Evolutionary conservation across 768 basidiomycete species (phyloP).

Genomic region (Sistotremastrum suecicum): DNA sequence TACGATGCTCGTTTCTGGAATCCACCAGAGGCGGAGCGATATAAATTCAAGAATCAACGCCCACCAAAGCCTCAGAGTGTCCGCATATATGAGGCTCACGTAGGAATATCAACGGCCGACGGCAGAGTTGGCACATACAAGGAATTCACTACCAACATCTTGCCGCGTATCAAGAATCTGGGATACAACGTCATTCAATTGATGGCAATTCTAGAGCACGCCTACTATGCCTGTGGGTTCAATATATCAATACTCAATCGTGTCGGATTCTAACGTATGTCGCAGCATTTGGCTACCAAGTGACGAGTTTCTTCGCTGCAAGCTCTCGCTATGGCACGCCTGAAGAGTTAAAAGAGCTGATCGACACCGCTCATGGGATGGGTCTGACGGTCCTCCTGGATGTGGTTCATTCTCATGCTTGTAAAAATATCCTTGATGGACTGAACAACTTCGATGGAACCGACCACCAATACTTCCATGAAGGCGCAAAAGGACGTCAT

Average conservation of each 20-base stretch:
- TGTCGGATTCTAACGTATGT: slow-evolving; percentile 6
- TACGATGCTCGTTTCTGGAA: slow-evolving; percentile 99
- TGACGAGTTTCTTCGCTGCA: slow-evolving; percentile 93
- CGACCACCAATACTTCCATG: slow-evolving; percentile 96
- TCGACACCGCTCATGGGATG: slow-evolving; percentile 90
- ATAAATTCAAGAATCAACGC: slow-evolving; percentile 68
- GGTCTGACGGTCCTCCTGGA: slow-evolving; percentile 90
- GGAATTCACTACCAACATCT: slow-evolving; percentile 76
- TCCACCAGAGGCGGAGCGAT: slow-evolving; percentile 55
- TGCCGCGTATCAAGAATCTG: slow-evolving; percentile 79
- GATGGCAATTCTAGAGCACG: slow-evolving; percentile 98
- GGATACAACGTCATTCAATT: slow-evolving; percentile 97
- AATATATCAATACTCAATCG: background rate
- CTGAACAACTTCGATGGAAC: slow-evolving; percentile 95
- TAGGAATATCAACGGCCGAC: slow-evolving; percentile 89
- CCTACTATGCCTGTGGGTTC: slow-evolving; percentile 86
- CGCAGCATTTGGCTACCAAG: slow-evolving; percentile 93
- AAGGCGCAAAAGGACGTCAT: slow-evolving; percentile 78
- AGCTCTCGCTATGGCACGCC: slow-evolving; percentile 94
- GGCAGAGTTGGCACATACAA: slow-evolving; percentile 85
- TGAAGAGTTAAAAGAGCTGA: slow-evolving; percentile 88
- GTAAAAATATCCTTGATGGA: slow-evolving; percentile 94
- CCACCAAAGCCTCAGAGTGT: slow-evolving; percentile 52
- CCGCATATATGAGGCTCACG: slow-evolving; percentile 94
- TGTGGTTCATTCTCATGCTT: slow-evolving; percentile 95